Conservation (phyloP, 768 basidiomycete species). For the Thelephora ganbajun region DNA sequence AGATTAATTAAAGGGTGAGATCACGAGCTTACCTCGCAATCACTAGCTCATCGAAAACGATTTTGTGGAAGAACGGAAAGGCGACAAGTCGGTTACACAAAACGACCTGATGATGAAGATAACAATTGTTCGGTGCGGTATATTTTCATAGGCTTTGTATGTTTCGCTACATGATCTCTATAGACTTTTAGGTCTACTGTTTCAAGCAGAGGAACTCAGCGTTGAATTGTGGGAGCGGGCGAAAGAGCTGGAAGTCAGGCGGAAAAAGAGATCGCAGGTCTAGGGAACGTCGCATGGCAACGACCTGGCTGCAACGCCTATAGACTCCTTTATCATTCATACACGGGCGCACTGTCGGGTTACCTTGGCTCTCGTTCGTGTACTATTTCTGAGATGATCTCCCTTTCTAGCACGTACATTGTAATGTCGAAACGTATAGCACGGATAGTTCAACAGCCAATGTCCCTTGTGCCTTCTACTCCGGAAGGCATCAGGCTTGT, state of each 20-base stretch:
- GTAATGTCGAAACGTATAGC: too few relatives aligned
- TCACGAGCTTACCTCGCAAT: neutral
- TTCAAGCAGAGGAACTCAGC: slow-evolving; percentile 41
- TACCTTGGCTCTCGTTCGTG: too few relatives aligned
- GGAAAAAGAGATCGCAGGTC: slow-evolving; percentile 17
- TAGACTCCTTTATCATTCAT: too few relatives aligned
- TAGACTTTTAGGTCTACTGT: slow-evolving; percentile 52
- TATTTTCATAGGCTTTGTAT: neutral
- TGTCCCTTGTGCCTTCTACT: too few relatives aligned
- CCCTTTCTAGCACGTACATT: too few relatives aligned
- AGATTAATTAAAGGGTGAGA: too few relatives aligned
- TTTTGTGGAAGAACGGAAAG: slow-evolving; percentile 38
- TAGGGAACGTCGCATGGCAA: too few relatives aligned
- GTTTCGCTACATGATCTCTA: slow-evolving; percentile 3
- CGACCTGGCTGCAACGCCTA: too few relatives aligned
- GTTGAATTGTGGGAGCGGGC: slow-evolving; percentile 48
- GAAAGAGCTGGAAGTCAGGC: slow-evolving; percentile 41
- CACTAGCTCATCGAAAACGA: slow-evolving; percentile 65
- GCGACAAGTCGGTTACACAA: slow-evolving; percentile 25
- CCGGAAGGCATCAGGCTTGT: too few relatives aligned
- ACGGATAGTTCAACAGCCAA: too few relatives aligned
- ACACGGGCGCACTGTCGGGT: too few relatives aligned
- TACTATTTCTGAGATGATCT: too few relatives aligned
- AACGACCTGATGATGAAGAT: slow-evolving; percentile 59
- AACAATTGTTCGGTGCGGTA: slow-evolving; percentile 50